Conservation (phyloP, 2,329 filamentous ascomycete species). For the Arthrobotrys iridis region DNA sequence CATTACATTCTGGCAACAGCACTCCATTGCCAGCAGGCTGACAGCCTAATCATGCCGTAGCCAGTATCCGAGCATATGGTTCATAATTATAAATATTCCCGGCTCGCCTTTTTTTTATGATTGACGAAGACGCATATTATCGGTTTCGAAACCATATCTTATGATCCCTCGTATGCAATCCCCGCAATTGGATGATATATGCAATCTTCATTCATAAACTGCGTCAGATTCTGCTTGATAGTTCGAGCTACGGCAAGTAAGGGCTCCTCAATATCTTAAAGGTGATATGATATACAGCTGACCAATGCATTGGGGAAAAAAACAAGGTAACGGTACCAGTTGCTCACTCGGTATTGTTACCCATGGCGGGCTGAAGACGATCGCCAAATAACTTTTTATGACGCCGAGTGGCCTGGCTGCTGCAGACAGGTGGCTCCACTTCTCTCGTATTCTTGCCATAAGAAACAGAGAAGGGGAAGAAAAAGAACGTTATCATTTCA, state of each 20-base stretch:
- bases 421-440: constrained; percentile 38
- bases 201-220: constrained; percentile 1
- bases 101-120: not conserved
- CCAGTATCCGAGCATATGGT: not conserved
- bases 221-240: constrained; percentile 8
- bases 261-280: not conserved
- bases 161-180: constrained; percentile 7
- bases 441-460: constrained; percentile 44
- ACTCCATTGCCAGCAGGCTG: no score
- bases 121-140: constrained; percentile 6
- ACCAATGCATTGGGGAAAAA: not conserved
- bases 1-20: no score
- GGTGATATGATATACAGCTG: constrained; percentile 4
- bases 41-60: no score
- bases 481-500: constrained; percentile 25
- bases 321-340: constrained; percentile 1
- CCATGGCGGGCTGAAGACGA: constrained; percentile 18
- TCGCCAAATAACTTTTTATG: constrained; percentile 16
- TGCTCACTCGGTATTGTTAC: not conserved
- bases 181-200: constrained; percentile 11
- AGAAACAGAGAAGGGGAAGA: not conserved
- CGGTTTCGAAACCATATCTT: constrained; percentile 20
- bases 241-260: not conserved
- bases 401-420: constrained; percentile 2
- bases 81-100: constrained; percentile 12